A percentile compares a stretch with the other conserved stretches of the same genome.
Evolutionary conservation across 106 monocot species (phyloP).

Genomic region (Platanthera zijinensis): DNA sequence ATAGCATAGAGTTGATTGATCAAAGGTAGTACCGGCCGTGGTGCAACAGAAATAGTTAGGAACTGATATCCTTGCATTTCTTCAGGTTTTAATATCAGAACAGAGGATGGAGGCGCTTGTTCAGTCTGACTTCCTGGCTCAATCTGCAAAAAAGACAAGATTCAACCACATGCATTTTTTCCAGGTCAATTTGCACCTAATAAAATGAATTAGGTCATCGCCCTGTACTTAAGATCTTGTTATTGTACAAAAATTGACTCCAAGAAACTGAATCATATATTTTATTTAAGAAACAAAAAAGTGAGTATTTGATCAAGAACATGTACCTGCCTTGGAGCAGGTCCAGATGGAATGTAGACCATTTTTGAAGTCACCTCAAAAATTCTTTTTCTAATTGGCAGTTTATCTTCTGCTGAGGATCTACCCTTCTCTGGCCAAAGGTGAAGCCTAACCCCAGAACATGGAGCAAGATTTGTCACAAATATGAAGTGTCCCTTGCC

Average conservation of each 20-base stretch:
- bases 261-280: not conserved
- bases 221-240: not conserved
- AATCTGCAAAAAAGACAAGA: conserved; percentile 36
- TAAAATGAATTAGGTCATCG: not conserved
- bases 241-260: not conserved
- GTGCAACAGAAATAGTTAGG: conserved; percentile 94
- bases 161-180: not conserved
- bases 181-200: not conserved
- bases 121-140: conserved; percentile 99
- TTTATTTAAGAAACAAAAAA: not conserved
- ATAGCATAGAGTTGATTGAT: not conserved
- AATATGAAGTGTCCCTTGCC: conserved; percentile 74
- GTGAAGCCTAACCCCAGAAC: conserved; percentile 92
- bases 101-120: conserved; percentile 87
- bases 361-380: conserved; percentile 92
- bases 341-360: conserved; percentile 82
- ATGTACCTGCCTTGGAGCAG: conserved; percentile 89
- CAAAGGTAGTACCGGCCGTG: conserved; percentile 67
- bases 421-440: conserved; percentile 74
- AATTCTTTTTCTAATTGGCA: conserved; percentile 32
- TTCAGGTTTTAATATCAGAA: conserved; percentile 61
- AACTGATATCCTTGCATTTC: conserved; percentile 80
- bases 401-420: conserved; percentile 16
- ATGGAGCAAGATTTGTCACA: conserved; percentile 94
- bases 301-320: not conserved